Conservation (phyloP, 164 flowering plant genomes). For the Vitis rotundifolia region DNA sequence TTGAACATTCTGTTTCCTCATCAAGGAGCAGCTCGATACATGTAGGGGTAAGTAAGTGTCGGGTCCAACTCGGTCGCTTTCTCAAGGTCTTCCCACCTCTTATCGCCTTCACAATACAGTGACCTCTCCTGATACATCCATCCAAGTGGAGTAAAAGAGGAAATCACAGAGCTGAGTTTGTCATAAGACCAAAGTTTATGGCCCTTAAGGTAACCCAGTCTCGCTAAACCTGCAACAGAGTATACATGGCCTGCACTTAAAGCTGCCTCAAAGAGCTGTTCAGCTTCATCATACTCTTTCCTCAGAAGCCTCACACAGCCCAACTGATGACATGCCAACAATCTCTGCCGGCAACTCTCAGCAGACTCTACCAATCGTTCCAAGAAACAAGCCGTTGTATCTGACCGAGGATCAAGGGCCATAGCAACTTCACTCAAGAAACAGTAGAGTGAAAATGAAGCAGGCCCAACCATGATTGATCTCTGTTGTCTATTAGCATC, state of each 20-base stretch:
- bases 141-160: constrained; percentile 69
- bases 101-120: constrained; percentile 73
- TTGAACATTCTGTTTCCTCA: constrained; percentile 74
- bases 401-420: constrained; percentile 65
- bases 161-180: constrained; percentile 72
- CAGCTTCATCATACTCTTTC: constrained; percentile 86
- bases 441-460: constrained; percentile 82
- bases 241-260: constrained; percentile 76
- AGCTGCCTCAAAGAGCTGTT: constrained; percentile 68
- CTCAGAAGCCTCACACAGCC: constrained; percentile 82
- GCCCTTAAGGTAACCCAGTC: constrained; percentile 60
- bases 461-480: constrained; percentile 67
- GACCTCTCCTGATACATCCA: constrained; percentile 99
- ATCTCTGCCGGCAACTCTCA: constrained; percentile 56
- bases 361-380: constrained; percentile 66
- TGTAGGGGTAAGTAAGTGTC: constrained; percentile 91
- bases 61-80: constrained; percentile 93
- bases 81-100: constrained; percentile 73
- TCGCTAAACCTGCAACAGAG: constrained; percentile 79
- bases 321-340: constrained; percentile 78
- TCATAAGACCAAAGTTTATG: constrained; percentile 54
- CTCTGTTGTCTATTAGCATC: constrained; percentile 49
- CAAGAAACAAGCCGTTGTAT: constrained; percentile 57
- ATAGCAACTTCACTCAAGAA: constrained; percentile 81
- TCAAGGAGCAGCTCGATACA: constrained; percentile 88